Conservation (phyloP, 257 asterid genomes). For the Primulina eburnea region DNA sequence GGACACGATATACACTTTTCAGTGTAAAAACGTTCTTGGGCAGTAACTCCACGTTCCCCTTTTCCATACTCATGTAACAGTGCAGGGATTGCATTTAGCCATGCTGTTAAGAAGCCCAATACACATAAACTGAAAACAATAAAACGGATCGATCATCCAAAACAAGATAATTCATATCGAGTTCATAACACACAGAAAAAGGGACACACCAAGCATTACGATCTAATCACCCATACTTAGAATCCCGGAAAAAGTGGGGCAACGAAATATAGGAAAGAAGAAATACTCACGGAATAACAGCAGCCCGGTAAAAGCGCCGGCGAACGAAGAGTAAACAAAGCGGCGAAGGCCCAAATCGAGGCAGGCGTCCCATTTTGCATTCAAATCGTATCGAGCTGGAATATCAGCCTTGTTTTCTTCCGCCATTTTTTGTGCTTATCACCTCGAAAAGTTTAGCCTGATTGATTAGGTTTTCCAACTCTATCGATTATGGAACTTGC, state of each 20-base stretch:
- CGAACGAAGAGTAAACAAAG: constrained; percentile 56
- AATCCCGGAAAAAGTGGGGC: neutral
- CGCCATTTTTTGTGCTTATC: constrained; percentile 37
- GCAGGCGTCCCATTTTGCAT: constrained; percentile 79
- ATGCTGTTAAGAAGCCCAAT: neutral
- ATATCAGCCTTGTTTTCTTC: constrained; percentile 44
- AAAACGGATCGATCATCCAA: neutral
- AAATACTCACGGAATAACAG: constrained; percentile 59
- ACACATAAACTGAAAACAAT: neutral
- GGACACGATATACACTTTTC: neutral
- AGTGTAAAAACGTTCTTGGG: neutral
- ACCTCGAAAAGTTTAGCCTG: constrained; percentile 17
- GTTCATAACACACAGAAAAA: no score
- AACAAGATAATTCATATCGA: neutral
- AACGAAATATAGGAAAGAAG: neutral
- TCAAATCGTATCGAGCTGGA: constrained; percentile 53
- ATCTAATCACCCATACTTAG: neutral
- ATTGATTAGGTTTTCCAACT: neutral
- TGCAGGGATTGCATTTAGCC: neutral
- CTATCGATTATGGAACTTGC: constrained; percentile 14
- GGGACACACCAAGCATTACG: neutral
- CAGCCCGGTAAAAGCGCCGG: constrained; percentile 71
- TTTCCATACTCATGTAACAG: neutral
- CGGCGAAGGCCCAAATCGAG: constrained; percentile 69
- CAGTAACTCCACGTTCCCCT: constrained; percentile 5